Evolutionary conservation across 2,329 filamentous ascomycete genomes (phyloP).

Genomic region (Hypoxylon sp.): DNA sequence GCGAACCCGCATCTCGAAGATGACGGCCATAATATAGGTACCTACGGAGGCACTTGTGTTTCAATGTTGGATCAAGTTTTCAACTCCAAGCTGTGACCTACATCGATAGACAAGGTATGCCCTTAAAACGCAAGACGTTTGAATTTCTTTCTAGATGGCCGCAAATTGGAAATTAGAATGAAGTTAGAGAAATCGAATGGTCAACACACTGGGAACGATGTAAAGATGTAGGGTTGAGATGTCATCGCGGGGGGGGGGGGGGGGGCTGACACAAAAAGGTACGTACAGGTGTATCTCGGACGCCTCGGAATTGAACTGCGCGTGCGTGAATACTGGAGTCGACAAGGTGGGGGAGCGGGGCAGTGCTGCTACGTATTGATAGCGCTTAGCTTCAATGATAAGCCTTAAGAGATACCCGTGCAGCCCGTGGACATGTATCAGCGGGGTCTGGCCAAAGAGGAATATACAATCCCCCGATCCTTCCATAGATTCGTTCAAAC

Average conservation of each 20-base stretch:
- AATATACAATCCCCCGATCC: constrained; percentile 2
- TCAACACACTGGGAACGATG: no score
- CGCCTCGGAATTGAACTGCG: constrained; percentile 19
- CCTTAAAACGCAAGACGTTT: background rate
- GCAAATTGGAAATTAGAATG: constrained; percentile 1
- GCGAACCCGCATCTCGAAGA: constrained; percentile 11
- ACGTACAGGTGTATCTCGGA: no score
- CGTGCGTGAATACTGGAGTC: background rate
- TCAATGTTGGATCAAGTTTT: no score
- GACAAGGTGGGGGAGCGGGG: constrained; percentile 12
- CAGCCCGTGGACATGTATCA: no score
- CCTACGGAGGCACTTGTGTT: no score
- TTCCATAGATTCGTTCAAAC: constrained; percentile 24
- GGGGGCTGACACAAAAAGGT: no score
- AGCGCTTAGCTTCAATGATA: constrained; percentile 26
- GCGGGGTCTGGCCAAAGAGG: background rate
- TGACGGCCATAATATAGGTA: no score
- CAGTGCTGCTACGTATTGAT: constrained; percentile 18
- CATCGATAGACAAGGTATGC: background rate
- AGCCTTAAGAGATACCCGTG: no score
- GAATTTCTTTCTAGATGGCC: no score
- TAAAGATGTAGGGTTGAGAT: no score
- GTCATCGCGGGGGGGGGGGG: no score
- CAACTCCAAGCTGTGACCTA: background rate
- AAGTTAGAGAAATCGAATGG: background rate